Percentiles rank a stretch among this genome's conserved stretches.
phyloP scores from a whole-genome alignment of 176 grass and related monocot species.

The Oryza nivara region DNA sequence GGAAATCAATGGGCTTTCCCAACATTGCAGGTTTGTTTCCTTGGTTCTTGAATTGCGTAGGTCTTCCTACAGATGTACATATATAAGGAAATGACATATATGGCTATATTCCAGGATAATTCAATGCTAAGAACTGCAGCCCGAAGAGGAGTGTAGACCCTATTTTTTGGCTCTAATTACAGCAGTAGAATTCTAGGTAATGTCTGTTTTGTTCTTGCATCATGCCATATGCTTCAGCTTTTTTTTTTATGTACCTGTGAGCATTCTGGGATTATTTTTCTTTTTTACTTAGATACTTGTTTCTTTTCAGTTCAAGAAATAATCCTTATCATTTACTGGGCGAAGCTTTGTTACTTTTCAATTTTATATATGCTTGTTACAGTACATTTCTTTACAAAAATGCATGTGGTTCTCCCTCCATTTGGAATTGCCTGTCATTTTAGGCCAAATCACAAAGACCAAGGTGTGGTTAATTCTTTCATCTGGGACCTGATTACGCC shows the following conservation, averaged over 20 bases:
- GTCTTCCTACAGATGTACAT: background rate
- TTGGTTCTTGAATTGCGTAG: conserved; percentile 6
- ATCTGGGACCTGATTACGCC: background rate
- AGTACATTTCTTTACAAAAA: background rate
- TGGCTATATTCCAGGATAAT: conserved; percentile 61
- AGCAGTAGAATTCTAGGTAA: conserved; percentile 50
- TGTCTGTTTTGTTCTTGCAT: conserved; percentile 17
- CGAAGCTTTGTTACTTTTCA: conserved; percentile 13
- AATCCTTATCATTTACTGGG: background rate
- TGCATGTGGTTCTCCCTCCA: background rate
- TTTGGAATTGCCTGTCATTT: no score
- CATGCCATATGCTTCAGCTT: background rate
- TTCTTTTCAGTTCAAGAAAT: conserved; percentile 20
- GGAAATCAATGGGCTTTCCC: conserved; percentile 92
- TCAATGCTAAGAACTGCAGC: conserved; percentile 55
- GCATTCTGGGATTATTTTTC: background rate
- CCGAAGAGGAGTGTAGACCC: conserved; percentile 58
- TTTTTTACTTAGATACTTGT: background rate
- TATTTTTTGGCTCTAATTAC: conserved; percentile 35
- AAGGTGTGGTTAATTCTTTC: background rate
- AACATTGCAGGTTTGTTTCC: conserved; percentile 68
- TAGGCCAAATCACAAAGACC: no score
- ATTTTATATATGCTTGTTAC: conserved; percentile 24
- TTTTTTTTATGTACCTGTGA: conserved; percentile 8
- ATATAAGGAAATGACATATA: conserved; percentile 29